Percentiles rank a stretch among this genome's conserved stretches.
Conservation (phyloP, 805 yeast genomes). For the Allodekkera sacchari region DNA sequence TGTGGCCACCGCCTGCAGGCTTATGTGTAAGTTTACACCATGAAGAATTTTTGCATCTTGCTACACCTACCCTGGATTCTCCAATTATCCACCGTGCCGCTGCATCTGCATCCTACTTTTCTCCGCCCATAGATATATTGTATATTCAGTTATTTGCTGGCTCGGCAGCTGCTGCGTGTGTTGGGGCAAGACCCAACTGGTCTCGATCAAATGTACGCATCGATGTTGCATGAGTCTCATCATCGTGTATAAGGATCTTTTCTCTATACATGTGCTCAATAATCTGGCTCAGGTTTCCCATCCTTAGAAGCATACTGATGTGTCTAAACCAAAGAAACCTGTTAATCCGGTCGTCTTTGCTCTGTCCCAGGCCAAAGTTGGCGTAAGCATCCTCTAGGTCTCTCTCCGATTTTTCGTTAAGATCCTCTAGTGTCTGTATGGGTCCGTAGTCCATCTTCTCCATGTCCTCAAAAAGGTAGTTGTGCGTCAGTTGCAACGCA, state of each 20-base stretch:
- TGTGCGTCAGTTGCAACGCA: constrained; percentile 23
- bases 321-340: constrained; percentile 51
- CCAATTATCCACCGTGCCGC: no score
- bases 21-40: no score
- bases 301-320: constrained; percentile 18
- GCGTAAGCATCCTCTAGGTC: constrained; percentile 34
- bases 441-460: constrained; percentile 17
- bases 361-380: constrained; percentile 45
- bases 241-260: constrained; percentile 6
- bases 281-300: constrained; percentile 18
- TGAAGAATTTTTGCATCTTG: no score
- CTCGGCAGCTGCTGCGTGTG: no score
- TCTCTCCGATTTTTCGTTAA: constrained; percentile 32
- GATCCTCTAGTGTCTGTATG: constrained; percentile 11
- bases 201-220: no score
- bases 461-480: constrained; percentile 22
- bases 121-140: no score
- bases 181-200: no score
- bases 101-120: no score
- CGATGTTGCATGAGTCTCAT: not conserved
- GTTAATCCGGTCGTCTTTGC: constrained; percentile 41
- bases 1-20: no score
- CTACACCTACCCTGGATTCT: no score
- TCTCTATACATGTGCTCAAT: constrained; percentile 11
- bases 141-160: no score